These are phyloP conservation scores for Capsicum chinense DNA, from an alignment of 257 asterid species.

Conservation along the genomic window DNA sequence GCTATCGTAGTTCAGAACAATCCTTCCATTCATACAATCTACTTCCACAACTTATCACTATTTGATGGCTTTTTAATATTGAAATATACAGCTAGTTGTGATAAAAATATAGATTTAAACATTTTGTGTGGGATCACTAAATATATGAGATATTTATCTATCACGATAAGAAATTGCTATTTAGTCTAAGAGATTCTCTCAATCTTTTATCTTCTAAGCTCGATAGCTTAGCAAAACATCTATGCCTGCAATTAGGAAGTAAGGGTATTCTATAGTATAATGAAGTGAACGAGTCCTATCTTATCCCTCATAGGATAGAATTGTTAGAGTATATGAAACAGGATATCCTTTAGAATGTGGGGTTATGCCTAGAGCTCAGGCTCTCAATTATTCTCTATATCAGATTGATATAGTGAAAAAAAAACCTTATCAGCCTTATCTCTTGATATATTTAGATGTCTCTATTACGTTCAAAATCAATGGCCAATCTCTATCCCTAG, in stretches of 20 bases:
- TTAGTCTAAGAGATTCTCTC: conserved; percentile 2
- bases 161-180: neutral
- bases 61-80: neutral
- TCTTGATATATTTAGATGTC: neutral
- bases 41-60: neutral
- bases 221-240: neutral
- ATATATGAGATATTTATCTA: conserved; percentile 1
- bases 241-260: neutral
- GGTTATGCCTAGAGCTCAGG: neutral
- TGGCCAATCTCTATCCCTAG: no score
- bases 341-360: neutral
- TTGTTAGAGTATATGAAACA: neutral
- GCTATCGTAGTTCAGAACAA: no score
- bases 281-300: neutral
- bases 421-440: neutral
- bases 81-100: neutral
- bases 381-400: neutral
- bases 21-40: neutral
- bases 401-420: neutral
- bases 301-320: neutral
- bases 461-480: no score
- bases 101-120: neutral
- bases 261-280: neutral
- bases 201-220: neutral
- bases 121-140: neutral